These are phyloP conservation scores for Elsinoe ampelina DNA, from an alignment of 2,329 filamentous ascomycete genomes.

Conservation along the genomic window DNA sequence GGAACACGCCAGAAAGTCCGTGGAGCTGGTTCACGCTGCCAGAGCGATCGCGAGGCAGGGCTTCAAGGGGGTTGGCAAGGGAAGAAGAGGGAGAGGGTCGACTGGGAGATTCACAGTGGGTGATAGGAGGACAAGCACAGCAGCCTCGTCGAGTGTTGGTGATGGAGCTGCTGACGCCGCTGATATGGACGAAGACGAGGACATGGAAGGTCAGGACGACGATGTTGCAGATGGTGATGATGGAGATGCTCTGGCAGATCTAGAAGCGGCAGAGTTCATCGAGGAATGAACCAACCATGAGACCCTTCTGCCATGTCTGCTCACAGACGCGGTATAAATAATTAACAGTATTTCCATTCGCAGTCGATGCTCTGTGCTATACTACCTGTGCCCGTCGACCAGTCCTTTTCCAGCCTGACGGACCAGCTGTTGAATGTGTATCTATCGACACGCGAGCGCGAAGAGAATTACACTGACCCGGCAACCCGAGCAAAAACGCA, in stretches of 20 bases:
- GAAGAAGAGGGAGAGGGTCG: not conserved
- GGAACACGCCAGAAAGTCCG: constrained; percentile 15
- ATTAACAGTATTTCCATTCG: constrained; percentile 10
- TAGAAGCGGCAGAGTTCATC: constrained; percentile 8
- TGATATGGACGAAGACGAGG: constrained; percentile 15
- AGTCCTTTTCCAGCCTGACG: not conserved
- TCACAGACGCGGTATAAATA: not conserved
- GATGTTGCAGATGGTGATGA: constrained; percentile 13
- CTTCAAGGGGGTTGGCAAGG: constrained; percentile 15
- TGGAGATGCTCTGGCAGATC: constrained; percentile 13
- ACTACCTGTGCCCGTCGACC: not conserved
- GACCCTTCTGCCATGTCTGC: not conserved
- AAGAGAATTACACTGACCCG: not conserved
- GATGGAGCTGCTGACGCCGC: not conserved
- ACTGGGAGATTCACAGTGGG: constrained; percentile 1
- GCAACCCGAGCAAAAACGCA: constrained; percentile 1
- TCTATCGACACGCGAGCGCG: not conserved
- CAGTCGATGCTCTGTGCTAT: constrained; percentile 6
- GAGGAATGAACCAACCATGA: not conserved
- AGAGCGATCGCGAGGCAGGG: constrained; percentile 15
- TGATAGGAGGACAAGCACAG: not conserved
- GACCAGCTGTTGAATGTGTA: not conserved
- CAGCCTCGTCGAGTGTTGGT: not conserved
- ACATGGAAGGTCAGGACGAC: constrained; percentile 14
- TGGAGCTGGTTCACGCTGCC: constrained; percentile 13